These are phyloP conservation scores for Aschersonia sp. DNA, from an alignment of 2,329 filamentous ascomycete species.

Conservation along the genomic window DNA sequence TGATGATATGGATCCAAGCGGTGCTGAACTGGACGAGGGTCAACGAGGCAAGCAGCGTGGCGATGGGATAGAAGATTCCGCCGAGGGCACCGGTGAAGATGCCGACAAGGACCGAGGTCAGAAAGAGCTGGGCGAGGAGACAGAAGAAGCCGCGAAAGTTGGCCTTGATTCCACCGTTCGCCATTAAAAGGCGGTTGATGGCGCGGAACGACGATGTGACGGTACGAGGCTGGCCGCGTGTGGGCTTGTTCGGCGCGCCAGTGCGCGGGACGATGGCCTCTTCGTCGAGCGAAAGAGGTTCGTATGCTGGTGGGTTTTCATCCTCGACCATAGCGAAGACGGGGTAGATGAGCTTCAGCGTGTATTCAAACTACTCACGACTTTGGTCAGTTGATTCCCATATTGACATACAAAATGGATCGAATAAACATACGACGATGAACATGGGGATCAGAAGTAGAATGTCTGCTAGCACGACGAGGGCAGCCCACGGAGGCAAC, in stretches of 20 bases:
- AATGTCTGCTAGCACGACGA: conserved; percentile 23
- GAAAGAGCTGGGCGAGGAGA: conserved; percentile 23
- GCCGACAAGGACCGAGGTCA: conserved; percentile 21
- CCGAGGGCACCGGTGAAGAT: conserved; percentile 30
- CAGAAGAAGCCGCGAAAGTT: conserved; percentile 55
- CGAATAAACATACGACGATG: conserved; percentile 23
- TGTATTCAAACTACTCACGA: conserved; percentile 31
- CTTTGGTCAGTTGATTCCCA: not conserved
- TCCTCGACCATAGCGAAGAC: conserved; percentile 44
- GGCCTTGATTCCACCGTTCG: conserved; percentile 48
- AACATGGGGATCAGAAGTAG: conserved; percentile 30
- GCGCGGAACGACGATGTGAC: conserved; percentile 37
- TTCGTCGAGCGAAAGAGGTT: conserved; percentile 31
- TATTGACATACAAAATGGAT: not conserved
- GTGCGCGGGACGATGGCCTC: conserved; percentile 17
- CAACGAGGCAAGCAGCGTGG: conserved; percentile 41
- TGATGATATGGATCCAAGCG: conserved; percentile 76
- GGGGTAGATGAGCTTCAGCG: conserved; percentile 33
- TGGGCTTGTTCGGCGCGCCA: conserved; percentile 17
- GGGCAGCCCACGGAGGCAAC: conserved; percentile 24
- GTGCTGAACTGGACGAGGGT: conserved; percentile 54
- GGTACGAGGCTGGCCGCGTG: conserved; percentile 19
- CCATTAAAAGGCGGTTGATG: conserved; percentile 40
- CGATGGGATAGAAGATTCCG: conserved; percentile 24
- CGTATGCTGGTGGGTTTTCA: conserved; percentile 39